phyloP scores from a whole-genome alignment of 768 basidiomycete genomes.

The Boletus insuetus region DNA sequence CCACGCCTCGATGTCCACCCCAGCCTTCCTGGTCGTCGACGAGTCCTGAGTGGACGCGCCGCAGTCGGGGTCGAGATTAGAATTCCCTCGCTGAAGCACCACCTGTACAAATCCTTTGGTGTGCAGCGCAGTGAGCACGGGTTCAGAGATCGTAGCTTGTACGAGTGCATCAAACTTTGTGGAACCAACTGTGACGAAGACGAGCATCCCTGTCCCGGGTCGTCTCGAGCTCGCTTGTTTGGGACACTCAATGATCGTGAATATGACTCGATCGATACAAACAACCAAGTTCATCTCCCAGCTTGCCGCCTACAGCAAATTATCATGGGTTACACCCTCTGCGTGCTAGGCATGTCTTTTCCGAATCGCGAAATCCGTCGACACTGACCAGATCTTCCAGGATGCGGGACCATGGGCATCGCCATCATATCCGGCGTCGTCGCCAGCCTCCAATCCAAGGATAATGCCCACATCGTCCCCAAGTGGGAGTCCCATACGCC shows the following conservation, averaged over 20 bases:
- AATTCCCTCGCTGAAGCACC: slow-evolving; percentile 79
- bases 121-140: slow-evolving; percentile 55
- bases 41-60: slow-evolving; percentile 12
- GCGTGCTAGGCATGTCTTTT: slow-evolving; percentile 63
- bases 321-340: slow-evolving; percentile 88
- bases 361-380: slow-evolving; percentile 1
- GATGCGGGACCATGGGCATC: slow-evolving; percentile 98
- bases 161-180: slow-evolving; percentile 81
- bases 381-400: slow-evolving; percentile 38
- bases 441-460: slow-evolving; percentile 66
- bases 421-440: slow-evolving; percentile 93
- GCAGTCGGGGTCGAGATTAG: slow-evolving; percentile 38
- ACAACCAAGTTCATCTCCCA: neutral
- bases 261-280: slow-evolving; percentile 9
- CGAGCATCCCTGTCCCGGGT: slow-evolving; percentile 31
- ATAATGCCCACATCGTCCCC: slow-evolving; percentile 22
- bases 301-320: neutral
- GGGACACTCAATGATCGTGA: too few relatives aligned
- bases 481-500: slow-evolving; percentile 73
- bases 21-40: slow-evolving; percentile 29
- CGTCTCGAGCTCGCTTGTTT: neutral
- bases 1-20: slow-evolving; percentile 62
- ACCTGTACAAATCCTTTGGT: slow-evolving; percentile 56
- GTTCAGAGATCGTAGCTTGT: slow-evolving; percentile 50
- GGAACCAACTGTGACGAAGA: slow-evolving; percentile 87